phyloP scores from a whole-genome alignment of 1,139 yeast genomes.

The Pichia sp. region DNA sequence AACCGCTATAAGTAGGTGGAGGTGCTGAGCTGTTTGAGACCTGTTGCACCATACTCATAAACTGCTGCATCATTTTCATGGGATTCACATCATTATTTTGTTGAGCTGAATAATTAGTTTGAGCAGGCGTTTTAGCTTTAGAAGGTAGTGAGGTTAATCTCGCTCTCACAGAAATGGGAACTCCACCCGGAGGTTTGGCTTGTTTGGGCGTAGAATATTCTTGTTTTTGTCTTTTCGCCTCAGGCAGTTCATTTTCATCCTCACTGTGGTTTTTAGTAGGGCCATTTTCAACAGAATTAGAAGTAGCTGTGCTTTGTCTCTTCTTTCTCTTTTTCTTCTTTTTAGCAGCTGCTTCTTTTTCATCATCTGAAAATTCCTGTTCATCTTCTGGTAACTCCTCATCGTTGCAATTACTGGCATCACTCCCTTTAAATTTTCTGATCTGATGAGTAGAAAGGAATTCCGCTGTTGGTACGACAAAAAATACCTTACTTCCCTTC shows the following conservation, averaged over 20 bases:
- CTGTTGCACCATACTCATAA: conserved; percentile 19
- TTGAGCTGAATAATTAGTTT: neutral
- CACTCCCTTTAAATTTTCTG: conserved; percentile 74
- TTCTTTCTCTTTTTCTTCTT: conserved; percentile 51
- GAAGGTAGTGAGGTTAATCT: conserved; percentile 28
- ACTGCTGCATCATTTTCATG: conserved; percentile 17
- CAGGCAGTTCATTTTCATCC: conserved; percentile 14
- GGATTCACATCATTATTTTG: conserved; percentile 8
- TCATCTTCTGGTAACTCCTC: conserved; percentile 92
- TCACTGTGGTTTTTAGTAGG: conserved; percentile 21
- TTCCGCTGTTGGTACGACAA: conserved; percentile 76
- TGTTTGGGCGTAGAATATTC: neutral
- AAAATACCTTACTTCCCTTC: conserved; percentile 60
- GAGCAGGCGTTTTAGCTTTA: neutral
- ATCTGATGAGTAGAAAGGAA: conserved; percentile 74
- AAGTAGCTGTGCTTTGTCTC: conserved; percentile 11
- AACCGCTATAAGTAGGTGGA: no score
- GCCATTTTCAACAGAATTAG: neutral
- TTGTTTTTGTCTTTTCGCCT: conserved; percentile 9
- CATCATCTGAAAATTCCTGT: conserved; percentile 94
- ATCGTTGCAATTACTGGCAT: conserved; percentile 91
- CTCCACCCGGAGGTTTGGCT: neutral
- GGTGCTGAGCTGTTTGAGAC: conserved; percentile 19
- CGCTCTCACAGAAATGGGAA: conserved; percentile 22
- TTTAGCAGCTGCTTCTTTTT: conserved; percentile 66